Percentiles rank a stretch among this genome's conserved stretches.
phyloP scores from a whole-genome alignment of 306 rosid species.

The Sphenostylis stenocarpa region DNA sequence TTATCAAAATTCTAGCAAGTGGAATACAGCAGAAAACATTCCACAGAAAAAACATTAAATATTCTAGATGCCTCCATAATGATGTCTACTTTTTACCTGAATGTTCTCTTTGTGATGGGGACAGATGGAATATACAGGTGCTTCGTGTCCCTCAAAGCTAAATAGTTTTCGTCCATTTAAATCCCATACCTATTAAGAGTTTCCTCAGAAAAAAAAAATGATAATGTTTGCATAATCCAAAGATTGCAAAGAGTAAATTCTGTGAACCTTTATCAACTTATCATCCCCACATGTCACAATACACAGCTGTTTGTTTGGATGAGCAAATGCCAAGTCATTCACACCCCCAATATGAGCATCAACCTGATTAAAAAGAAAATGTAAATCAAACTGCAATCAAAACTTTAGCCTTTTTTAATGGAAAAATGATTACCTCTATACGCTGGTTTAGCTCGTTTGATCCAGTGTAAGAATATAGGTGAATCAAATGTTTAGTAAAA shows the following conservation, averaged over 20 bases:
- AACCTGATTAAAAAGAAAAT: conserved; percentile 48
- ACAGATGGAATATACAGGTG: conserved; percentile 83
- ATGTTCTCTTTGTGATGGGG: conserved; percentile 90
- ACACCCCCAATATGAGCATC: conserved; percentile 87
- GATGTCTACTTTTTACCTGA: conserved; percentile 53
- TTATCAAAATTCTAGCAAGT: not conserved
- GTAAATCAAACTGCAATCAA: conserved; percentile 28
- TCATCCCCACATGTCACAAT: conserved; percentile 91
- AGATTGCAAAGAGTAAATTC: conserved; percentile 16
- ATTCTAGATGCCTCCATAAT: not conserved
- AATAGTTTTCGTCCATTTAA: conserved; percentile 57
- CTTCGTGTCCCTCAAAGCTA: conserved; percentile 79
- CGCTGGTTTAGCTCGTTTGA: conserved; percentile 65
- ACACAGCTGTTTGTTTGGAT: conserved; percentile 73
- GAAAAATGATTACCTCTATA: conserved; percentile 59
- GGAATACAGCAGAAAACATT: conserved; percentile 13
- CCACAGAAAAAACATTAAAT: conserved; percentile 13
- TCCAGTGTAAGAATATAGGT: conserved; percentile 65
- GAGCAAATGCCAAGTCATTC: conserved; percentile 87
- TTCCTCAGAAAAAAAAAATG: conserved; percentile 33
- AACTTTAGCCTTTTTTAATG: conserved; percentile 15
- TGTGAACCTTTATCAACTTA: conserved; percentile 70
- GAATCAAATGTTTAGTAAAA: conserved; percentile 78
- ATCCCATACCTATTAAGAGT: conserved; percentile 76
- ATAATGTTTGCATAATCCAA: conserved; percentile 14